phyloP scores from a whole-genome alignment of 306 rosid genomes.

The Amphicarpaea edgeworthii region DNA sequence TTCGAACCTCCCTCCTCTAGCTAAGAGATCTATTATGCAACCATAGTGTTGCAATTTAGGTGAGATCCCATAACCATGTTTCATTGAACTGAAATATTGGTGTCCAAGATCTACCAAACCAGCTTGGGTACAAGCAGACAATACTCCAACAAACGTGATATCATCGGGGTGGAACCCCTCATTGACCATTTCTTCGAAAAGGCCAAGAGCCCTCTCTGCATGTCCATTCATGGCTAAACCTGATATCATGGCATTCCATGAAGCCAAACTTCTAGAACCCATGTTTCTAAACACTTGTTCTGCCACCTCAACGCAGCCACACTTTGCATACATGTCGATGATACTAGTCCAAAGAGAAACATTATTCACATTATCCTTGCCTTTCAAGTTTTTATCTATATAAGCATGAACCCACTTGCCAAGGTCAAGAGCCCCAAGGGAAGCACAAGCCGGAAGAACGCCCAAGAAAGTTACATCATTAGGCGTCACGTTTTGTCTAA shows the following conservation, averaged over 20 bases:
- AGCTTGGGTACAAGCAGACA: constrained; percentile 85
- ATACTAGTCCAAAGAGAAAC: constrained; percentile 75
- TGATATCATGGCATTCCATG: constrained; percentile 90
- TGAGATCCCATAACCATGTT: constrained; percentile 53
- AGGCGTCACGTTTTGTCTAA: constrained; percentile 64
- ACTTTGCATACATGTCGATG: constrained; percentile 83
- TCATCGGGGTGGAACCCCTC: constrained; percentile 71
- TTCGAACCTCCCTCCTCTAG: constrained; percentile 74
- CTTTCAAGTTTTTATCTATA: constrained; percentile 60
- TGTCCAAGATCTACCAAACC: constrained; percentile 73
- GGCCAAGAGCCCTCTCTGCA: constrained; percentile 63
- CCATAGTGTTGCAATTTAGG: constrained; percentile 84
- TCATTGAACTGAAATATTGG: constrained; percentile 67
- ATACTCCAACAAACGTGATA: constrained; percentile 79
- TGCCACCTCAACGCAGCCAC: constrained; percentile 74
- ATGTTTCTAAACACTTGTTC: constrained; percentile 69
- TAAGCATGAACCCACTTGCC: constrained; percentile 94
- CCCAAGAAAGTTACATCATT: constrained; percentile 83
- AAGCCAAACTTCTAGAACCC: constrained; percentile 62
- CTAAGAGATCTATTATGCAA: constrained; percentile 79
- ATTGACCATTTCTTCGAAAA: constrained; percentile 61
- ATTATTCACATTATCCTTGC: constrained; percentile 50
- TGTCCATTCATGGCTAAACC: constrained; percentile 79
- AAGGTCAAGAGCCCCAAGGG: constrained; percentile 84
- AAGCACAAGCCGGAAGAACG: constrained; percentile 82